Evolutionary conservation across 2,329 filamentous ascomycete genomes (phyloP), one percentile per base, ranked within the genome.

Genomic region (Amylocarpus encephaloides): DNA sequence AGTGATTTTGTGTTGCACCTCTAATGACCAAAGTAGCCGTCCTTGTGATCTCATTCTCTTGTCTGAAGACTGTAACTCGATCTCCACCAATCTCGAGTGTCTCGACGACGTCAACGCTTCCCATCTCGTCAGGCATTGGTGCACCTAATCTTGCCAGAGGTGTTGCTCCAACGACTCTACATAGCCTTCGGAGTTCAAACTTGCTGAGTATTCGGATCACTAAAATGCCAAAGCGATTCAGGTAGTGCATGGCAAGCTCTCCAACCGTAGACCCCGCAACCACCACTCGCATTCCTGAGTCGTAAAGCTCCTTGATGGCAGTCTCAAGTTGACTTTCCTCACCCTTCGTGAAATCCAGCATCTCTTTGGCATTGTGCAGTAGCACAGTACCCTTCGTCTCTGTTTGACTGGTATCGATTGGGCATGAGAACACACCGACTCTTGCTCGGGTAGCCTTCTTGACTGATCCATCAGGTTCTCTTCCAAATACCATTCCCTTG

Each of bases 91-190:
- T 97, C 72, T 98, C 93, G 40, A 94, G 79, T 1, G 94, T 97
- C 78, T 98, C 93, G 30, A 98, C 93, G 50, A 98, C 71, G 67
- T 98, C 93, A 57, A 98, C 83, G 62, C 73, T 86, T 58, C 93
- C 93, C 91, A 95, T 97, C 77, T 98, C 93, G 62, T 98, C 93
- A n/a, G 94, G 93, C 93, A 98, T 98, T 40, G 93, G 93, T 13
- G 94, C 93, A 58, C 93, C 93, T 43, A 98, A 78, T 63, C 93
- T 86, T 47, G 94, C 94, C 55, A 98, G 79, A n/a, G 93, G 93
- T 12, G 93, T 96, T 50, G 93, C 93, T 56, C 92, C 92, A 46
- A 97, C 92, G 19, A 98, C 93, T 56, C 93, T 86, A 78, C 94
- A 98, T 64, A 97, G 77, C 64, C 93, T 82, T 62, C 93, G 85